phyloP scores from a whole-genome alignment of 2,329 filamentous ascomycete species.

The Talaromyces sp. region DNA sequence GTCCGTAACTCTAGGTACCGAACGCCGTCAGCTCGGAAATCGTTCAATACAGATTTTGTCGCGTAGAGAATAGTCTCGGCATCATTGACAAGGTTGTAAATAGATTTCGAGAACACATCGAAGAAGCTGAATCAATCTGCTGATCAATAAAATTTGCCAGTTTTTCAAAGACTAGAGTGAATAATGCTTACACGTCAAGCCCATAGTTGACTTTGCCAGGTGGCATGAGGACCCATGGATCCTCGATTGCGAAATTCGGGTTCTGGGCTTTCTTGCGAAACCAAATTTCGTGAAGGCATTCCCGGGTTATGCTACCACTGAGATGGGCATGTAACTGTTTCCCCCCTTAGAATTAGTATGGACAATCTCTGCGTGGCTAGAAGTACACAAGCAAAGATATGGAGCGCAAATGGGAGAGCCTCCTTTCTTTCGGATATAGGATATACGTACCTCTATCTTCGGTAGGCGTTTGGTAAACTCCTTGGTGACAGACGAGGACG shows the following conservation, averaged over 20 bases:
- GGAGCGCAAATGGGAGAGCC: background rate
- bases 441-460: constrained; percentile 34
- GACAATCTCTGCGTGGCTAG: background rate
- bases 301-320: constrained; percentile 70
- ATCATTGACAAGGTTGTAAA: constrained; percentile 71
- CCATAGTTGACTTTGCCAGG: constrained; percentile 69
- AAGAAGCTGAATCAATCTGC: constrained; percentile 60
- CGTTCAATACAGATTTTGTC: constrained; percentile 61
- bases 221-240: constrained; percentile 68
- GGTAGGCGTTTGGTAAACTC: constrained; percentile 34
- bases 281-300: constrained; percentile 74
- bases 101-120: constrained; percentile 72
- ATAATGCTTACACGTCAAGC: constrained; percentile 57
- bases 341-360: background rate
- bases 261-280: constrained; percentile 51
- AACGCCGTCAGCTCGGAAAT: constrained; percentile 69
- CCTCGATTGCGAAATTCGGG: constrained; percentile 56
- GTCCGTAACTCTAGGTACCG: constrained; percentile 77
- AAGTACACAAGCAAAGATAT: background rate
- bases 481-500: constrained; percentile 23
- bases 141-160: background rate
- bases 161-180: too few relatives aligned
- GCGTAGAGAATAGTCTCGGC: constrained; percentile 58
- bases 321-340: constrained; percentile 75
- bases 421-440: background rate